These are phyloP conservation scores for Cryptosporidium muris DNA, from an alignment of 169 alveolate species.

Conservation along the genomic window DNA sequence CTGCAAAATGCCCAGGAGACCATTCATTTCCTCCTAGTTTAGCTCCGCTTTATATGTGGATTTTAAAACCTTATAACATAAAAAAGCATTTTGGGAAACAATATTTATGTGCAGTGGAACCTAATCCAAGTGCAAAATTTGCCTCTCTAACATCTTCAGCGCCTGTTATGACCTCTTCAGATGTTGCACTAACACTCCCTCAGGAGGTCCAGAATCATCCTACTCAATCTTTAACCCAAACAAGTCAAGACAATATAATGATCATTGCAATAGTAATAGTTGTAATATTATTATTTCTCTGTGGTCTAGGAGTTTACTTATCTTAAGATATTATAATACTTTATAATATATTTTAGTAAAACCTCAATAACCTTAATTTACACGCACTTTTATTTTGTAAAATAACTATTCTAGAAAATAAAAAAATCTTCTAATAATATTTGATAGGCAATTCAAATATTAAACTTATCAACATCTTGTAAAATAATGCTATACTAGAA, in stretches of 20 bases:
- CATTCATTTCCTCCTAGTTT: conserved; percentile 70
- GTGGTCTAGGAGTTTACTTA: conserved; percentile 50
- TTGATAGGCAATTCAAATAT: too few species aligned
- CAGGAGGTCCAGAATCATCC: conserved; percentile 51
- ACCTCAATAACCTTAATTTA: too few species aligned
- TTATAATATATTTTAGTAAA: too few species aligned
- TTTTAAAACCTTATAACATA: conserved; percentile 56
- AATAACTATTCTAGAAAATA: too few species aligned
- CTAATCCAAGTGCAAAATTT: conserved; percentile 70
- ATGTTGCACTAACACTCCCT: conserved; percentile 47
- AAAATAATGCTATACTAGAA: too few species aligned
- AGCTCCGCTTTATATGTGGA: conserved; percentile 71
- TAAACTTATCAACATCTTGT: too few species aligned
- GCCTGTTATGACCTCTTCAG: conserved; percentile 32
- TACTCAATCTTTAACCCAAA: neutral
- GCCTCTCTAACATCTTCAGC: conserved; percentile 35
- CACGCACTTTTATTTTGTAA: too few species aligned
- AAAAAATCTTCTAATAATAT: too few species aligned
- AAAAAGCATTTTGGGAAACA: conserved; percentile 54
- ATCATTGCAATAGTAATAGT: conserved; percentile 26
- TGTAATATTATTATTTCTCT: conserved; percentile 10
- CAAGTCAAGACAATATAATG: conserved; percentile 34
- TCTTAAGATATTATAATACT: neutral
- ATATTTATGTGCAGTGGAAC: conserved; percentile 66
- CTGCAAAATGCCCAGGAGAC: conserved; percentile 70